Evolutionary conservation across 768 basidiomycete species (phyloP).

Genomic region (Tulasnella sp.): DNA sequence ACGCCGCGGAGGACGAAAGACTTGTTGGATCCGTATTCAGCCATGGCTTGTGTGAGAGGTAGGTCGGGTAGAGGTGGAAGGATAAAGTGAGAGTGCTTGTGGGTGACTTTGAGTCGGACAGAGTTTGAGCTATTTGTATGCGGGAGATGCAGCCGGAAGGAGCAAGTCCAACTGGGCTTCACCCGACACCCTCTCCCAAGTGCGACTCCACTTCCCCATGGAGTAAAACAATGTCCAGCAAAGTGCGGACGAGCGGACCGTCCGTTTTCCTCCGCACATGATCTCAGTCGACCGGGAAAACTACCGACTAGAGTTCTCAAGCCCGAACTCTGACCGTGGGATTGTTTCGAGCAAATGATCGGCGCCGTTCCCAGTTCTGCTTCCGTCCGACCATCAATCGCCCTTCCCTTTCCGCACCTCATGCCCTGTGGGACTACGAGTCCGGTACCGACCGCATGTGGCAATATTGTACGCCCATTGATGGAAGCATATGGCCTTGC

Average conservation of each 20-base stretch:
- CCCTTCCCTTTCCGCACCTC: background rate
- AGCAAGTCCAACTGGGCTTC: constrained; percentile 12
- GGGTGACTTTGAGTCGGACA: constrained; percentile 23
- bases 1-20: constrained; percentile 74
- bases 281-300: constrained; percentile 11
- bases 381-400: background rate
- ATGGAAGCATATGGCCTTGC: background rate
- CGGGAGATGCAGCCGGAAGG: constrained; percentile 16
- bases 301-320: background rate
- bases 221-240: background rate
- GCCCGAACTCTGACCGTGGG: background rate
- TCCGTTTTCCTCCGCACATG: constrained; percentile 3
- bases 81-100: constrained; percentile 26
- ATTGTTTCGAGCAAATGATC: background rate
- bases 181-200: constrained; percentile 11
- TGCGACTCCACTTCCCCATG: constrained; percentile 2
- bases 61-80: constrained; percentile 50
- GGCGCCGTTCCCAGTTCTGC: background rate
- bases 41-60: constrained; percentile 3
- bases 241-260: background rate
- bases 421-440: background rate
- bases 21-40: constrained; percentile 45
- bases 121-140: constrained; percentile 24
- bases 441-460: background rate
- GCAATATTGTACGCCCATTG: background rate